Evolutionary conservation across 1,284 basidiomycete genomes (phyloP), one percentile per base, ranked within the genome.

Genomic region (Gymnopus androsaceus): DNA sequence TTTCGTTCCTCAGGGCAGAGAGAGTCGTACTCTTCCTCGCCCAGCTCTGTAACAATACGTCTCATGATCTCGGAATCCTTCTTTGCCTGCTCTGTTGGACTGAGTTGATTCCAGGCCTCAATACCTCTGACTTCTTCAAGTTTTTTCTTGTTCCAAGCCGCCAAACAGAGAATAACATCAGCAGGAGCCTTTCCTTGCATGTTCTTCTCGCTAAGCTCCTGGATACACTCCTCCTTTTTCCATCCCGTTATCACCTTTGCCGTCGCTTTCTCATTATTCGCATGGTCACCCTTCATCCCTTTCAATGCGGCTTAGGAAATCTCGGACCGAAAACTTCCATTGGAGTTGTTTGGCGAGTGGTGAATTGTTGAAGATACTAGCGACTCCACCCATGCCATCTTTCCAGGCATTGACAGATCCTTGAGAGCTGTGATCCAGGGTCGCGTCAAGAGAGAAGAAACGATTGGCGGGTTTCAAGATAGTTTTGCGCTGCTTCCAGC

Each of bases 231-330:
- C 4, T 61, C 52, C 5, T 34, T 19, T 31, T 61, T 61, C 3
- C n/a, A 19, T 2, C 40, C 50, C 14, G 25, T 14, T 9, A 58
- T 3, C 6, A 38, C 54, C 1, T 28, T 46, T 1, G 56, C 54
- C 1, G 51, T 41, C 2, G 50, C 17, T 23, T 58, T 58, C 34
- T 61, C 59, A 0, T 12, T 34, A n/a, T 51, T 56, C 12, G 59
- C 59, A 23, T 61, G 59, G 37, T 61, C 59, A 2, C 57, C 54
- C 40, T 40, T 25, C 37, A 8, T 11, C 37, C 37, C 57, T 54
- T 56, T 48, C 45, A 58, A 42, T 15, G 55, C 42, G n/a, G 3
- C 11, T 14, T 27, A 53, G 51, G 17, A 56, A 52, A n/a, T 59
- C 28, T 1, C 40, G 42, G 19, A 17, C 27, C 33, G 6, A 7